Evolutionary conservation across 208 protist genomes (phyloP).

Genomic region (Trypanosoma lewisi): DNA sequence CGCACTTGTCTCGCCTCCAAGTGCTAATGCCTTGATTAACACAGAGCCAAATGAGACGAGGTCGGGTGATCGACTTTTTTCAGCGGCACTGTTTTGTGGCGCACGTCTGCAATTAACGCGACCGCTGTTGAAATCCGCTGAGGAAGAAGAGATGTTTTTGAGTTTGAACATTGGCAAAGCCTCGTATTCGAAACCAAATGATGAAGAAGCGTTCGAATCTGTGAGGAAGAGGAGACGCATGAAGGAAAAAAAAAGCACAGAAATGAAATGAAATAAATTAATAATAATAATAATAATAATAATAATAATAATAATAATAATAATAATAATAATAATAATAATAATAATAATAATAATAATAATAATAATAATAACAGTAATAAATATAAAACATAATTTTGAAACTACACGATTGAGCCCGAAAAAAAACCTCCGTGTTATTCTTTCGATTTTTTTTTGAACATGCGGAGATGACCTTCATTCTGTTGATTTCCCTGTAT

Average conservation of each 20-base stretch:
- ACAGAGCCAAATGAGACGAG: not conserved
- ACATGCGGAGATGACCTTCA: too few species aligned
- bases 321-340: too few species aligned
- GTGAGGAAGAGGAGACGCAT: conserved; percentile 10
- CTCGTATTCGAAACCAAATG: not conserved
- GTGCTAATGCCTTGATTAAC: not conserved
- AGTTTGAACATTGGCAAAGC: conserved; percentile 20
- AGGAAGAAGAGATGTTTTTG: conserved; percentile 8
- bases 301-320: too few species aligned
- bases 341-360: too few species aligned
- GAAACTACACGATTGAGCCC: too few species aligned
- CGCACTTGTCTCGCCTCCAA: not conserved
- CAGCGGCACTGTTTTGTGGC: not conserved
- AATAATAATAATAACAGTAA: too few species aligned
- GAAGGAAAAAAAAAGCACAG: not conserved
- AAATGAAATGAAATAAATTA: not conserved
- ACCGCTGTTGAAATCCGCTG: conserved; percentile 13
- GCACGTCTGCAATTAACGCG: conserved; percentile 18
- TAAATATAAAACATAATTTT: too few species aligned
- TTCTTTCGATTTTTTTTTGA: too few species aligned
- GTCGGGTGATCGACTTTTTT: conserved; percentile 7
- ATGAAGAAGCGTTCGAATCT: conserved; percentile 5
- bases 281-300: too few species aligned
- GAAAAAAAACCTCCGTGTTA: too few species aligned
- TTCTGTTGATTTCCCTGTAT: too few species aligned